Evolutionary conservation across 75 land plant species (phyloP), one percentile per base, ranked within the genome.

Genomic region (Sequoia sempervirens): DNA sequence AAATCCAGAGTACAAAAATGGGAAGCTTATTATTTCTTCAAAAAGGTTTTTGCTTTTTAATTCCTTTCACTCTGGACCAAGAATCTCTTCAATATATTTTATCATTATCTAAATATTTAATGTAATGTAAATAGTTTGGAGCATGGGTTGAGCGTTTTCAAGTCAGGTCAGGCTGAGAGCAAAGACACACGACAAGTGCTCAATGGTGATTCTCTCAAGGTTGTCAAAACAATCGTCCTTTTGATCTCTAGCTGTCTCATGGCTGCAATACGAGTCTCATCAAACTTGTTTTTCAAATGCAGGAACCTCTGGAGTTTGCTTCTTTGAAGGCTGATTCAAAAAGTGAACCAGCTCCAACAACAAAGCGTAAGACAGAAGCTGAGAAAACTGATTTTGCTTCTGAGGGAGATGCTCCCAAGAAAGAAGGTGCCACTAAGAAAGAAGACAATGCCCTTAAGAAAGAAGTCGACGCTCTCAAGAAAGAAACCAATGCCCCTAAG

Each of bases 11-110:
- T 86, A 86, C 80, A 36, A 69, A 40, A 28, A 43, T 43, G 87
- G 87, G 78, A 84, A n/a, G 82, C 38, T 81, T 78, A 30, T 45
- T 85, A 85, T 85, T 85, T 86, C 82, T 34, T 86, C 68, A 28
- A 13, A 85, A 86, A 86, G 85, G 87, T 88, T 34, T 34, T 34
- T n/a, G n/a, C 43, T 18, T 2, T 23, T 85, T 84, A 10, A 12
- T 83, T 28, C 17, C 58, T 2, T 50, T 32, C 37, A 17, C 53
- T 38, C 23, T 74, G 53, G 53, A 52, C 81, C 75, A 34, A 15
- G 38, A 34, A 72, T 32, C 75, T 32, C 15, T 0, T 72, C 13
- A 4, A 36, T 15, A 13, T 32, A n/a, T 32, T 32, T 72, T 28
- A 56, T 52, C 11, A 58, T 34, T 82, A n/a, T 36, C n/a, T 41